These are phyloP conservation scores for Suillus subluteus DNA, from an alignment of 768 basidiomycete species.

Conservation along the genomic window DNA sequence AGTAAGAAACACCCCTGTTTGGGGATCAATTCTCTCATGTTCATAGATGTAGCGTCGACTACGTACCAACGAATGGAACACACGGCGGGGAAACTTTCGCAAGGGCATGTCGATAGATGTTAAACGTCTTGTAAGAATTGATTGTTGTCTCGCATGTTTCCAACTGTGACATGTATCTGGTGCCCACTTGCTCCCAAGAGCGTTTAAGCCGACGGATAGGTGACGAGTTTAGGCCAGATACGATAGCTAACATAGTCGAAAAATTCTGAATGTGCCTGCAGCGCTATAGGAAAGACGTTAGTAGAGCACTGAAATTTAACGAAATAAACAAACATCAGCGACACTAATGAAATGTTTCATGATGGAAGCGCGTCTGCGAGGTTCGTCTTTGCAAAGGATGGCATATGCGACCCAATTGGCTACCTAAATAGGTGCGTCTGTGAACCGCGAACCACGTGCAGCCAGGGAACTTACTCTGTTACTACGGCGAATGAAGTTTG, in stretches of 20 bases:
- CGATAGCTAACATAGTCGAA: slow-evolving; percentile 67
- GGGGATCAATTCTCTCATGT: neutral
- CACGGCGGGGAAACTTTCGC: slow-evolving; percentile 63
- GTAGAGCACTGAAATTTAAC: neutral
- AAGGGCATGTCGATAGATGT: slow-evolving; percentile 58
- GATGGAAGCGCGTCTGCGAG: slow-evolving; percentile 58
- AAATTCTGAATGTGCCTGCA: slow-evolving; percentile 68
- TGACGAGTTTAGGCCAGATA: slow-evolving; percentile 69
- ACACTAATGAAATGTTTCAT: slow-evolving; percentile 71
- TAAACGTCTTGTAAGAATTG: slow-evolving; percentile 70
- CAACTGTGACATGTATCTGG: slow-evolving; percentile 51
- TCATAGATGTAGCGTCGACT: neutral
- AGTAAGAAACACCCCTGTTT: slow-evolving; percentile 59
- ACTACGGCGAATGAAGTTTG: slow-evolving; percentile 58
- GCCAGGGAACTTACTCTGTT: slow-evolving; percentile 47
- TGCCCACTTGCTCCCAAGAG: slow-evolving; percentile 62
- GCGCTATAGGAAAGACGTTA: slow-evolving; percentile 42
- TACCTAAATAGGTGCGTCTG: slow-evolving; percentile 40
- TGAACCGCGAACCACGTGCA: neutral
- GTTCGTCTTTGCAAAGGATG: slow-evolving; percentile 57
- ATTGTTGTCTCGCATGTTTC: slow-evolving; percentile 59
- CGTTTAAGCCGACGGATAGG: slow-evolving; percentile 67
- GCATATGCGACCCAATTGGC: slow-evolving; percentile 65
- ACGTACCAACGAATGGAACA: slow-evolving; percentile 70
- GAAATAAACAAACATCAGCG: slow-evolving; percentile 55